Percentiles rank a stretch among this genome's conserved stretches.
phyloP scores from a whole-genome alignment of 2,329 filamentous ascomycete species.

The Hirsutella thompsonii region DNA sequence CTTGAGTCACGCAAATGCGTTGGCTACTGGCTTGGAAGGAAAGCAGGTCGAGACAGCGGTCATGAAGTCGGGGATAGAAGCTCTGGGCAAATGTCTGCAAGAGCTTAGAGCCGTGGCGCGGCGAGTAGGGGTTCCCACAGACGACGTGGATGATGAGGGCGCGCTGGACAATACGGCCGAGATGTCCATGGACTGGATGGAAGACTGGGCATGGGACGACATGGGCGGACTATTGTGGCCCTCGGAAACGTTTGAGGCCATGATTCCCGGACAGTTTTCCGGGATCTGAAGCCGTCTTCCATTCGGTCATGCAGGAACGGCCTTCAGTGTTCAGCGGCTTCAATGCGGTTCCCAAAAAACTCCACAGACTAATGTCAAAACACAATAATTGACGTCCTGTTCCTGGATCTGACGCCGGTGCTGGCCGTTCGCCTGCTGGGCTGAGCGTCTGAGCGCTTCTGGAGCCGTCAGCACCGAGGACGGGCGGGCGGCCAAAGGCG shows the following conservation, averaged over 20 bases:
- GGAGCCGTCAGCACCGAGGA: too few species aligned
- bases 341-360: too few species aligned
- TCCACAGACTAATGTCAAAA: too few species aligned
- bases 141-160: slow-evolving; percentile 1
- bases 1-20: slow-evolving; percentile 19
- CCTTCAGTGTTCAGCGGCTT: too few species aligned
- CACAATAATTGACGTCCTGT: too few species aligned
- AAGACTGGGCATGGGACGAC: slow-evolving; percentile 16
- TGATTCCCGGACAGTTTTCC: not conserved
- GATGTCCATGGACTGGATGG: slow-evolving; percentile 11
- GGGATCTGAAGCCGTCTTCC: not conserved
- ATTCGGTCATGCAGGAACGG: too few species aligned
- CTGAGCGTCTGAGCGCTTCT: not conserved
- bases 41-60: slow-evolving; percentile 19
- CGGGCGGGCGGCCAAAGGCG: too few species aligned
- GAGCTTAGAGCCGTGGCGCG: too few species aligned
- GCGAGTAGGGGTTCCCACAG: too few species aligned
- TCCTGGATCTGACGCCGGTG: not conserved
- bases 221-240: slow-evolving; percentile 5
- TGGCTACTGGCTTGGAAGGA: slow-evolving; percentile 15
- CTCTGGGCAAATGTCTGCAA: slow-evolving; percentile 10
- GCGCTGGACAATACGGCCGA: slow-evolving; percentile 2
- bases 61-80: slow-evolving; percentile 11
- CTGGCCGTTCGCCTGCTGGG: not conserved
- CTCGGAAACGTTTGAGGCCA: slow-evolving; percentile 3